These are phyloP conservation scores for Paratinospora sagittata DNA, from an alignment of 164 flowering plant genomes.

Conservation along the genomic window DNA sequence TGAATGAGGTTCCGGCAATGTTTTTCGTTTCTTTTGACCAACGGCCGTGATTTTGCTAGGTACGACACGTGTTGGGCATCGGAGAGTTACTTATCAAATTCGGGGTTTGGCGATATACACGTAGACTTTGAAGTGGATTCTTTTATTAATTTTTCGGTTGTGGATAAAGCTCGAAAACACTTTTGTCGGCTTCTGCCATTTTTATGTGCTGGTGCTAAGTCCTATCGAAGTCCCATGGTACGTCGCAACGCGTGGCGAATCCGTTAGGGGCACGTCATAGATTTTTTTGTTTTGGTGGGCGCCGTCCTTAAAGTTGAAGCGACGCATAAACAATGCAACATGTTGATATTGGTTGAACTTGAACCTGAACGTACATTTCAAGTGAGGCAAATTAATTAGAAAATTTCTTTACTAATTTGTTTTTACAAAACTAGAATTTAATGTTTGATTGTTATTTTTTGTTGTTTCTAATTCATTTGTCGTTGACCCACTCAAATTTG, in stretches of 20 bases:
- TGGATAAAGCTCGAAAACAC: slow-evolving; percentile 11
- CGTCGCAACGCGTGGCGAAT: not conserved
- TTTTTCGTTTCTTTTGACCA: not conserved
- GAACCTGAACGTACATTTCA: no score
- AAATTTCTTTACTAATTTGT: no score
- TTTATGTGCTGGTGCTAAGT: not conserved
- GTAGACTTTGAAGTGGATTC: slow-evolving; percentile 10
- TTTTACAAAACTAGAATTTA: no score
- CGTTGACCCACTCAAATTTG: no score
- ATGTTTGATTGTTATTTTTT: no score
- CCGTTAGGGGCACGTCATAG: no score
- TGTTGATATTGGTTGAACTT: no score
- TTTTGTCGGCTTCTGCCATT: slow-evolving; percentile 1
- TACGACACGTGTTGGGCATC: not conserved
- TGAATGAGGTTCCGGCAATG: not conserved
- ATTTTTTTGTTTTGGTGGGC: no score
- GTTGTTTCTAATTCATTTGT: no score
- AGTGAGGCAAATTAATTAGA: no score
- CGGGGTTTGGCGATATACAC: slow-evolving; percentile 11
- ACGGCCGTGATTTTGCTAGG: not conserved
- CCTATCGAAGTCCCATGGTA: not conserved
- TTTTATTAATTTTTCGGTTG: not conserved
- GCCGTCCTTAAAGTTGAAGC: no score
- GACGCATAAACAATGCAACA: no score
- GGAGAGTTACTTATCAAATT: not conserved